These are phyloP conservation scores for Vaccinium darrowii DNA, from an alignment of 148 eudicot genomes.

Conservation along the genomic window DNA sequence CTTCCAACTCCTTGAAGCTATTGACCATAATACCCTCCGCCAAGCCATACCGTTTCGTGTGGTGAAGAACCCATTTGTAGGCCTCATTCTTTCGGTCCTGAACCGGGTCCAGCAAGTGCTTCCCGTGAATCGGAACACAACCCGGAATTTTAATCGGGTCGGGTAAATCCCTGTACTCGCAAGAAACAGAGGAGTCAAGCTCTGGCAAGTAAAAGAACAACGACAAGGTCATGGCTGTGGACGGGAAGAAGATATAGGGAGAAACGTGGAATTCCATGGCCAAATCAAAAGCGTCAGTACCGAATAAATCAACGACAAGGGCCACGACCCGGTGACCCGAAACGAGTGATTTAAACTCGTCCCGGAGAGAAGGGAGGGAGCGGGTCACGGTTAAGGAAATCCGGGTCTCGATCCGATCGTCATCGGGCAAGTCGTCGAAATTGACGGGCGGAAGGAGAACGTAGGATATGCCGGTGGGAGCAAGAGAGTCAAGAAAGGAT, in stretches of 20 bases:
- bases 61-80: constrained; percentile 48
- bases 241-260: constrained; percentile 38
- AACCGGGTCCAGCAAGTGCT: constrained; percentile 40
- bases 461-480: constrained; percentile 2
- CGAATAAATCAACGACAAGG: constrained; percentile 46
- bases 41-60: constrained; percentile 30
- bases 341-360: background rate
- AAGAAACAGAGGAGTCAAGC: constrained; percentile 33
- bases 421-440: constrained; percentile 35
- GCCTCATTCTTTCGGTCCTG: constrained; percentile 45
- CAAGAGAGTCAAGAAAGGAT: background rate
- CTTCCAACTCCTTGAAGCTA: constrained; percentile 36
- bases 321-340: background rate
- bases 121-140: constrained; percentile 39
- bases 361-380: constrained; percentile 40
- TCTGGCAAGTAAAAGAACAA: constrained; percentile 27
- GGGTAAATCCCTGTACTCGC: constrained; percentile 39
- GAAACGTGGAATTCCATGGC: constrained; percentile 31
- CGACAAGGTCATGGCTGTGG: constrained; percentile 42
- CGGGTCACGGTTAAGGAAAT: constrained; percentile 31
- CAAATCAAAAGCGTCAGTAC: constrained; percentile 43
- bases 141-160: constrained; percentile 46
- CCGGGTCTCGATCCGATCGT: constrained; percentile 33
- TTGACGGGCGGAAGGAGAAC: constrained; percentile 32
- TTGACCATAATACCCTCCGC: constrained; percentile 58